Evolutionary conservation across 352 stramenopile genomes (phyloP).

Genomic region (Globisporangium echinulatum): DNA sequence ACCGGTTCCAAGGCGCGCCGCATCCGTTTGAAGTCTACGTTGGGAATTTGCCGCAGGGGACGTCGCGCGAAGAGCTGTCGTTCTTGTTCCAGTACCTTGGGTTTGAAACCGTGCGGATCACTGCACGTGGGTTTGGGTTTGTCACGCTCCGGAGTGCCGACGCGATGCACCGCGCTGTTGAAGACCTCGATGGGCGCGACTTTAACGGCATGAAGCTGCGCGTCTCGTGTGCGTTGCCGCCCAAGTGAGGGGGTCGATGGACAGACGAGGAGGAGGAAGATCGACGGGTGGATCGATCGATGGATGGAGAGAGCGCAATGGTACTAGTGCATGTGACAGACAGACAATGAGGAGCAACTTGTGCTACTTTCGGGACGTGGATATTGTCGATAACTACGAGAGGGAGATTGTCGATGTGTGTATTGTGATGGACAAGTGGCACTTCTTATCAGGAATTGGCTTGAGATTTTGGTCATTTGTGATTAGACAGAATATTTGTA

Average conservation of each 20-base stretch:
- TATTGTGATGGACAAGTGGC: background rate
- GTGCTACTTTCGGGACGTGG: no score
- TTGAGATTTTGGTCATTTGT: no score
- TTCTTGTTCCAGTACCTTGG: slow-evolving; percentile 79
- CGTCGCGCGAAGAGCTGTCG: slow-evolving; percentile 68
- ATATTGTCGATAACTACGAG: background rate
- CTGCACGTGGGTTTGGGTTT: slow-evolving; percentile 73
- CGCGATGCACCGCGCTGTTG: slow-evolving; percentile 73
- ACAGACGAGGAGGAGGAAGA: background rate
- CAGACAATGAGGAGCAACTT: no score
- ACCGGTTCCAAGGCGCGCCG: slow-evolving; percentile 38
- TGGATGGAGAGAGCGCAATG: no score
- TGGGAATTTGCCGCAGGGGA: slow-evolving; percentile 74
- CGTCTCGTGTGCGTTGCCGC: slow-evolving; percentile 51
- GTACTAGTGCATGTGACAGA: no score
- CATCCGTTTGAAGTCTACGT: slow-evolving; percentile 81
- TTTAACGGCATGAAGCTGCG: slow-evolving; percentile 77
- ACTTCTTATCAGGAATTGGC: no score
- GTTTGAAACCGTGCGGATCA: slow-evolving; percentile 83
- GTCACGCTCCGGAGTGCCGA: slow-evolving; percentile 71
- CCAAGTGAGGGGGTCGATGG: slow-evolving; percentile 20
- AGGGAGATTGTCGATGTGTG: background rate
- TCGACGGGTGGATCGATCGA: background rate
- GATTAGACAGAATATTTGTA: background rate
- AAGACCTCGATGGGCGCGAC: slow-evolving; percentile 72